Evolutionary conservation across 768 basidiomycete genomes (phyloP).

Genomic region (Stropharia rugosoannulata): DNA sequence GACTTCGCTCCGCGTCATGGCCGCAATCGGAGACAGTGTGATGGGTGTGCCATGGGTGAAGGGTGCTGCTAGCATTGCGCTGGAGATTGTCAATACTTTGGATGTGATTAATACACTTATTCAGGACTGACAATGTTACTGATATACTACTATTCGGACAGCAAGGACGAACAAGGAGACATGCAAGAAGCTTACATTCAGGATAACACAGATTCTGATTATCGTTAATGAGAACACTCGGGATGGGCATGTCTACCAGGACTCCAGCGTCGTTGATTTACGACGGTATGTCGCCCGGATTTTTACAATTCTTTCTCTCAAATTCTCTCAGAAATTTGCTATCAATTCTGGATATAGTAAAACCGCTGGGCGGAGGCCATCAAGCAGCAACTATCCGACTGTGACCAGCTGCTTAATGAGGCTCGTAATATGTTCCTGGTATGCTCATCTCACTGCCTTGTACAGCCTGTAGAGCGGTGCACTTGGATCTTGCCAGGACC

Average conservation of each 20-base stretch:
- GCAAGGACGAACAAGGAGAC: background rate
- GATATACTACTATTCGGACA: background rate
- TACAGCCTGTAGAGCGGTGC: too few relatives aligned
- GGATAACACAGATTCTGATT: background rate
- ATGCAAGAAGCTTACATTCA: background rate
- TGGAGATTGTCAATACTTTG: background rate
- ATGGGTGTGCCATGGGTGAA: background rate
- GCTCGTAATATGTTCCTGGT: background rate
- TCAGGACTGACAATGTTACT: too few relatives aligned
- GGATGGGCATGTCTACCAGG: background rate
- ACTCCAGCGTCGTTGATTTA: background rate
- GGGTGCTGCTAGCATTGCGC: background rate
- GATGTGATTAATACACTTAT: background rate
- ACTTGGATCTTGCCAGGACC: too few relatives aligned
- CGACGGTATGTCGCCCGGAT: too few relatives aligned
- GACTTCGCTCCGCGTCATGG: background rate
- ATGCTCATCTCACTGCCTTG: background rate
- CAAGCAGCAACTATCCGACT: background rate
- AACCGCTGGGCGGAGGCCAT: background rate
- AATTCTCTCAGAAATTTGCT: background rate
- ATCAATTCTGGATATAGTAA: background rate
- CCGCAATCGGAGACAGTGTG: background rate
- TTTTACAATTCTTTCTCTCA: too few relatives aligned
- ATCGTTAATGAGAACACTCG: background rate
- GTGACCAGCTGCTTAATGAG: background rate